These are phyloP conservation scores for Boletellus ananas DNA, from an alignment of 768 basidiomycete species.

Conservation along the genomic window DNA sequence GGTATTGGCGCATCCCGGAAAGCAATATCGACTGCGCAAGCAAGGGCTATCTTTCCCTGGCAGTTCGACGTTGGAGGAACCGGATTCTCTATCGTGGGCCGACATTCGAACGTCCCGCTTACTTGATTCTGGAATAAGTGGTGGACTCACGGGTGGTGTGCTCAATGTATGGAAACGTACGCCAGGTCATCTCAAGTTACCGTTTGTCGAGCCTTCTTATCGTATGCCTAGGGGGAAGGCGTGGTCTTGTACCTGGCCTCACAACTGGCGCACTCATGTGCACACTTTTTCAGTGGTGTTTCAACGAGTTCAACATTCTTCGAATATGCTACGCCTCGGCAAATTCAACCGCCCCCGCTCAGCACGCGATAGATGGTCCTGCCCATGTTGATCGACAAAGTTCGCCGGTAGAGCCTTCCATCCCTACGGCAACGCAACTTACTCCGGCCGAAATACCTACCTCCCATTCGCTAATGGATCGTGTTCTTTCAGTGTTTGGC, in stretches of 20 bases:
- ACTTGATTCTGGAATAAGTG: slow-evolving; percentile 71
- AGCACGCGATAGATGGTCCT: background rate
- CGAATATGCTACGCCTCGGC: slow-evolving; percentile 56
- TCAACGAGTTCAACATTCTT: slow-evolving; percentile 63
- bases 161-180: slow-evolving; percentile 58
- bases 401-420: background rate
- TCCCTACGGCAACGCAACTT: slow-evolving; percentile 16
- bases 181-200: slow-evolving; percentile 1
- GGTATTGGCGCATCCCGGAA: slow-evolving; percentile 39
- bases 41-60: slow-evolving; percentile 26
- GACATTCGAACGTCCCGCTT: slow-evolving; percentile 58
- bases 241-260: slow-evolving; percentile 55
- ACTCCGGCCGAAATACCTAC: background rate
- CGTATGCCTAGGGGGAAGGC: slow-evolving; percentile 50
- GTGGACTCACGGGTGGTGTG: slow-evolving; percentile 61
- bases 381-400: background rate
- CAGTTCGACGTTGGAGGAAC: slow-evolving; percentile 13
- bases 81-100: slow-evolving; percentile 36
- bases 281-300: slow-evolving; percentile 59
- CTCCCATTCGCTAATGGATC: slow-evolving; percentile 30
- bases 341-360: slow-evolving; percentile 4
- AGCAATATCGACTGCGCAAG: slow-evolving; percentile 45
- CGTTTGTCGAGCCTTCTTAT: slow-evolving; percentile 4
- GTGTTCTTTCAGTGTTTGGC: slow-evolving; percentile 32
- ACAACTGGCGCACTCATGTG: slow-evolving; percentile 57